Evolutionary conservation across 2,329 filamentous ascomycete species (phyloP).

Genomic region (Aspergillaceae sp.): DNA sequence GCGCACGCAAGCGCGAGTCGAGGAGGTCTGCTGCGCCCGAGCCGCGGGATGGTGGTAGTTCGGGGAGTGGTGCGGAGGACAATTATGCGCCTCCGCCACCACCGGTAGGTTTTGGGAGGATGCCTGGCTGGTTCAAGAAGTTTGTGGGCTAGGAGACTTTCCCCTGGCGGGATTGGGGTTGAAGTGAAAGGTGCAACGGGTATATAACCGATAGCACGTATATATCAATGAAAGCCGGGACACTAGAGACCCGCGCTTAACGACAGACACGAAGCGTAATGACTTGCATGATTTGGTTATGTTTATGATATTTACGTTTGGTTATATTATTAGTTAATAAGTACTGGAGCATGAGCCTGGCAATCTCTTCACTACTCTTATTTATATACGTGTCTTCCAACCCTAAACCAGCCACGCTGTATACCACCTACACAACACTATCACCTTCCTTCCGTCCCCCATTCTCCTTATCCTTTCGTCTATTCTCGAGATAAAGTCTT

Average conservation of each 20-base stretch:
- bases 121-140: constrained; percentile 38
- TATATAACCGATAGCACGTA: no score
- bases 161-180: no score
- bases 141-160: constrained; percentile 15
- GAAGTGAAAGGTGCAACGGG: no score
- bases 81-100: constrained; percentile 17
- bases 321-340: constrained; percentile 4
- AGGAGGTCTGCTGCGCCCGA: constrained; percentile 21
- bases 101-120: constrained; percentile 24
- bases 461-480: constrained; percentile 14
- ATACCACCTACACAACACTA: constrained; percentile 3
- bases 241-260: no score
- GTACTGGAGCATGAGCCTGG: background rate
- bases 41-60: constrained; percentile 20
- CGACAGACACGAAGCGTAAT: background rate
- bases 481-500: constrained; percentile 49
- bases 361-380: no score
- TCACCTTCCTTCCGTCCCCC: background rate
- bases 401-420: background rate
- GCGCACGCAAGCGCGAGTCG: constrained; percentile 23
- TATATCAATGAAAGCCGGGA: no score
- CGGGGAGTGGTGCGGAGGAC: constrained; percentile 21
- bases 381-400: no score
- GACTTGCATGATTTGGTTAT: constrained; percentile 4
- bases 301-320: background rate